Conservation (phyloP, 2,329 filamentous ascomycete species). For the Rutstroemia sp. region DNA sequence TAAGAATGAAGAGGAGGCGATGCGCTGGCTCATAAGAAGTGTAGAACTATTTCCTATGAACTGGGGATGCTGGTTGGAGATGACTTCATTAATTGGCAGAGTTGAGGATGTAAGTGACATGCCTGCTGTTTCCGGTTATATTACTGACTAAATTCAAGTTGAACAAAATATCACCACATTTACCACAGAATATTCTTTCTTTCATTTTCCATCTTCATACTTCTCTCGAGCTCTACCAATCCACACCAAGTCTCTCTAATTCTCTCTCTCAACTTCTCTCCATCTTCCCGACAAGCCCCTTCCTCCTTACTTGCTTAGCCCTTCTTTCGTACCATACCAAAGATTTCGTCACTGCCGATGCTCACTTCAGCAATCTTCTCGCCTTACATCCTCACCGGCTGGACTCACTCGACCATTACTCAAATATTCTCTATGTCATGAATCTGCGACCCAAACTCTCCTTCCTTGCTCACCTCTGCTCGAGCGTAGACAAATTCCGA, state of each 20-base stretch:
- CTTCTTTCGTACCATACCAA: slow-evolving; percentile 87
- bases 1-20: slow-evolving; percentile 79
- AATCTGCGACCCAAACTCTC: slow-evolving; percentile 80
- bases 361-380: slow-evolving; percentile 70
- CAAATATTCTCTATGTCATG: slow-evolving; percentile 94
- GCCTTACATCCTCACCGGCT: slow-evolving; percentile 68
- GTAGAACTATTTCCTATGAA: slow-evolving; percentile 90
- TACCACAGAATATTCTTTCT: slow-evolving; percentile 86
- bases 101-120: slow-evolving; percentile 65
- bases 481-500: slow-evolving; percentile 87
- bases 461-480: slow-evolving; percentile 86
- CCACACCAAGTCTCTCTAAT: slow-evolving; percentile 65
- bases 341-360: slow-evolving; percentile 60
- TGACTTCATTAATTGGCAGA: slow-evolving; percentile 71
- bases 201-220: slow-evolving; percentile 91
- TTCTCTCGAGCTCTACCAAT: slow-evolving; percentile 86
- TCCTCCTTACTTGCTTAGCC: slow-evolving; percentile 83
- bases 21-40: slow-evolving; percentile 80
- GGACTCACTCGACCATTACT: slow-evolving; percentile 91
- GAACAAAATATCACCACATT: slow-evolving; percentile 59
- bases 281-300: slow-evolving; percentile 84
- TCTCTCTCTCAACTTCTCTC: slow-evolving; percentile 69
- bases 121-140: not conserved
- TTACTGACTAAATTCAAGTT: slow-evolving; percentile 44
- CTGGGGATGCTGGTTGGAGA: slow-evolving; percentile 94